Evolutionary conservation across 495 filamentous ascomycete genomes (phyloP), one percentile per base, ranked within the genome.

Genomic region (Penicillium samsonianum): DNA sequence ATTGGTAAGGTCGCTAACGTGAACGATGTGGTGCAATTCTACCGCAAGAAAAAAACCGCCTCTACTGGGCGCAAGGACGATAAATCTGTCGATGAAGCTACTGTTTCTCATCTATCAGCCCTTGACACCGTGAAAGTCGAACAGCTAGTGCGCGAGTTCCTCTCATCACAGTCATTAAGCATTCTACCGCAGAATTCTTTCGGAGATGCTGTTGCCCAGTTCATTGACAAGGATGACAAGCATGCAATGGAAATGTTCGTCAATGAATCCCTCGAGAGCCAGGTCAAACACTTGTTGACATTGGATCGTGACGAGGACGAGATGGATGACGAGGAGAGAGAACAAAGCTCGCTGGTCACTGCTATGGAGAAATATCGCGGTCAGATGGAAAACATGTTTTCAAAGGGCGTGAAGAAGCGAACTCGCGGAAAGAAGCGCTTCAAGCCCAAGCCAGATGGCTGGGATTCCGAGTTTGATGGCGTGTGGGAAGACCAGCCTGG

Each of bases 161-260:
- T 99, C 37, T 78, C 82, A 1, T 86, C 89, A 8, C 91, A 98
- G 57, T 90, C 89, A 0, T 80, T 98, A 11, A 93, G 90, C 57
- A 94, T 98, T 56, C 78, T 99, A 0, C 92, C 94, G 0, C 87
- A 93, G 64, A 92, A 91, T 50, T 89, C 85, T 0, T 96, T 99
- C 66, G 88, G 91, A 7, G 92, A 98, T 71, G 95, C 94, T 0
- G 91, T 99, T 8, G 85, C 85, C 52, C 90, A 95, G 59, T 99
- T 92, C 68, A 90, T 98, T 23, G 87, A 92, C 70, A 98, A 98
- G 60, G 90, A 96, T 63, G 94, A 99, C 72, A 95, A 91, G 61
- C 85, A 94, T 61, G 92, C 92, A 0, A 88, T 98, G 82, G 87
- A 96, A 63, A 83, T 82, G 62, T 98, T 98, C 63, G 89, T 98